Evolutionary conservation across 257 asterid genomes (phyloP).

Genomic region (Solanum arcanum): DNA sequence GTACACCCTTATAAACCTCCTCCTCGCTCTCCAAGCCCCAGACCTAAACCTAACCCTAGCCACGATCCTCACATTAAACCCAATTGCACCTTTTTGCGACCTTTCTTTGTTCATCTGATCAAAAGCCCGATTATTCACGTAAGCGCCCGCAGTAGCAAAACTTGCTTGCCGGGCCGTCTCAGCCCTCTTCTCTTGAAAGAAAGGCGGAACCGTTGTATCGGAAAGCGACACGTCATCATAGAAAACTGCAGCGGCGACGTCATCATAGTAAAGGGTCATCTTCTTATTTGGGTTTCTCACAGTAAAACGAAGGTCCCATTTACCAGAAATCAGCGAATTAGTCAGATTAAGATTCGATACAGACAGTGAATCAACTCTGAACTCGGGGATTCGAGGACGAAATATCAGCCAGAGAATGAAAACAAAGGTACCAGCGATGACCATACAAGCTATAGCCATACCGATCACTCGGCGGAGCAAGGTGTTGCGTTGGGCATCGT

Average conservation of each 20-base stretch:
- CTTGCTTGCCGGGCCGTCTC: slow-evolving; percentile 45
- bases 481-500: slow-evolving; percentile 44
- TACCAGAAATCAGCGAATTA: slow-evolving; percentile 29
- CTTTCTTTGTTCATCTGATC: slow-evolving; percentile 41
- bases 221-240: slow-evolving; percentile 22
- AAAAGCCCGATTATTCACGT: slow-evolving; percentile 25
- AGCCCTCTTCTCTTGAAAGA: slow-evolving; percentile 45
- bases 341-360: slow-evolving; percentile 44
- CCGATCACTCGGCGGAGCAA: slow-evolving; percentile 71
- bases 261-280: slow-evolving; percentile 46
- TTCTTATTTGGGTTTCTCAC: slow-evolving; percentile 74
- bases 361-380: slow-evolving; percentile 57
- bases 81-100: slow-evolving; percentile 22
- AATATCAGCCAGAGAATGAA: slow-evolving; percentile 77
- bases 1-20: slow-evolving; percentile 56
- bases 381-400: slow-evolving; percentile 77
- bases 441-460: slow-evolving; percentile 32
- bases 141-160: slow-evolving; percentile 48
- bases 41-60: slow-evolving; percentile 60
- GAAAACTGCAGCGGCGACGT: slow-evolving; percentile 26
- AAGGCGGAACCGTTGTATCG: slow-evolving; percentile 52
- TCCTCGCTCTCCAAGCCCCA: slow-evolving; percentile 63
- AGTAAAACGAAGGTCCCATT: slow-evolving; percentile 44
- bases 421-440: slow-evolving; percentile 42
- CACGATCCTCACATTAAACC: slow-evolving; percentile 53